Evolutionary conservation across 23 red algal species (phyloP).

Genomic region (Pyropia yezoensis): DNA sequence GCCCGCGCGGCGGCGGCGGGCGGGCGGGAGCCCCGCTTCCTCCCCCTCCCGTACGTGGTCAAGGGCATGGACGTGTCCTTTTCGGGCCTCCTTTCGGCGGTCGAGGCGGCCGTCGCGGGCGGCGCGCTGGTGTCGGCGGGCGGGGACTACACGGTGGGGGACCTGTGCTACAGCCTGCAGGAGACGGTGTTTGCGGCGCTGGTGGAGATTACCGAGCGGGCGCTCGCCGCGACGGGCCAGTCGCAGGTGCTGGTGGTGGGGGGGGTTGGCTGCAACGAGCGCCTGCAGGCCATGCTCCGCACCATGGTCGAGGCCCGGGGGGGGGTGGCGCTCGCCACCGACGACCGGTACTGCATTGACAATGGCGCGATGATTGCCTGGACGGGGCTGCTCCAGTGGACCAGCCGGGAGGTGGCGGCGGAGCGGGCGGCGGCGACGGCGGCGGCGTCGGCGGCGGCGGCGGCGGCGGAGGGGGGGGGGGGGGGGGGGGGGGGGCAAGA

Average conservation of each 20-base stretch:
- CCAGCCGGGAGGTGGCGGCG: too few relatives aligned
- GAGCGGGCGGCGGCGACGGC: too few relatives aligned
- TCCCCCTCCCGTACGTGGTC: constrained; percentile 87
- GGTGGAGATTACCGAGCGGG: constrained; percentile 94
- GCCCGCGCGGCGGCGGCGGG: constrained; percentile 45
- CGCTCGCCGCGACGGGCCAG: constrained; percentile 91
- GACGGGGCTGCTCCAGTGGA: constrained; percentile 70
- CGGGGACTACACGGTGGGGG: constrained; percentile 38
- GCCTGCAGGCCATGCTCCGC: constrained; percentile 89
- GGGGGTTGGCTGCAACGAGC: constrained; percentile 95
- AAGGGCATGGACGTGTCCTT: constrained; percentile 99
- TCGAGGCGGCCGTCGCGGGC: constrained; percentile 42
- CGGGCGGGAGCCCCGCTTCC: constrained; percentile 16
- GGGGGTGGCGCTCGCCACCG: constrained; percentile 79
- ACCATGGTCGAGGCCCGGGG: constrained; percentile 68
- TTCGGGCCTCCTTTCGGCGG: constrained; percentile 83
- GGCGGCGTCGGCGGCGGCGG: too few relatives aligned
- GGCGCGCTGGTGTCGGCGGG: constrained; percentile 13
- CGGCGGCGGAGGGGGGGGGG: too few relatives aligned
- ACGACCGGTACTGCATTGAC: constrained; percentile 99
- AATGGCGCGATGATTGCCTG: constrained; percentile 99
- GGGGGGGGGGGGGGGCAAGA: too few relatives aligned
- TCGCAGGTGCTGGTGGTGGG: constrained; percentile 90
- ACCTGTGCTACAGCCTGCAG: constrained; percentile 95
- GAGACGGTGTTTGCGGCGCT: constrained; percentile 99